A percentile compares a stretch with the other conserved stretches of the same genome.
Conservation (phyloP, 768 basidiomycete species). For the Suillus fuscotomentosus region DNA sequence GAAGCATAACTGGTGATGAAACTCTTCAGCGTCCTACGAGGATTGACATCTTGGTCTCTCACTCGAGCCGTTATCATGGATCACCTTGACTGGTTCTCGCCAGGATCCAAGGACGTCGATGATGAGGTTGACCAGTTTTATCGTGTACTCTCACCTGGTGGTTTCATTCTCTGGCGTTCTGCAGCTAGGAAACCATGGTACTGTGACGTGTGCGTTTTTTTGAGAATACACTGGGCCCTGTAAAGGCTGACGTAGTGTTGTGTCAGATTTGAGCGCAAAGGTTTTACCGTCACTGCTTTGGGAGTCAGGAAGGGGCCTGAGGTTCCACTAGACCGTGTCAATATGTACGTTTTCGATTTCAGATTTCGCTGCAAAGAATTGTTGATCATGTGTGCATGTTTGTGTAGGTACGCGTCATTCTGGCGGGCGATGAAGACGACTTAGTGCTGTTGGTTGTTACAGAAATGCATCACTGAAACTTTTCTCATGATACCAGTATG, state of each 20-base stretch:
- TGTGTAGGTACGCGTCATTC: constrained; percentile 30
- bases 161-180: constrained; percentile 65
- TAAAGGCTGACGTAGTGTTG: not conserved
- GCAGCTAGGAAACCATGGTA: constrained; percentile 70
- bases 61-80: constrained; percentile 74
- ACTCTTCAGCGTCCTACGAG: constrained; percentile 41
- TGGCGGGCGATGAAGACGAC: constrained; percentile 26
- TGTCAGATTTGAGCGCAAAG: constrained; percentile 46
- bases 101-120: constrained; percentile 45
- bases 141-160: constrained; percentile 56
- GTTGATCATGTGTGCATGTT: not conserved
- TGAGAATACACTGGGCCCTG: not conserved
- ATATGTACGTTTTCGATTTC: constrained; percentile 48
- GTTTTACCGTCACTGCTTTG: constrained; percentile 53
- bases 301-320: constrained; percentile 49
- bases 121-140: constrained; percentile 54
- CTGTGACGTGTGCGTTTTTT: constrained; percentile 39
- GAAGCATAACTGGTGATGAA: not conserved
- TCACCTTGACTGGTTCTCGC: constrained; percentile 60
- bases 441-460: not conserved
- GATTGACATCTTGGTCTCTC: constrained; percentile 45
- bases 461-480: not conserved
- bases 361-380: not conserved
- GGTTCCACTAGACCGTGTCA: constrained; percentile 61
- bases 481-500: not conserved